Evolutionary conservation across 306 rosid genomes (phyloP), one percentile per base, ranked within the genome.

Genomic region (Fragaria ananassa): DNA sequence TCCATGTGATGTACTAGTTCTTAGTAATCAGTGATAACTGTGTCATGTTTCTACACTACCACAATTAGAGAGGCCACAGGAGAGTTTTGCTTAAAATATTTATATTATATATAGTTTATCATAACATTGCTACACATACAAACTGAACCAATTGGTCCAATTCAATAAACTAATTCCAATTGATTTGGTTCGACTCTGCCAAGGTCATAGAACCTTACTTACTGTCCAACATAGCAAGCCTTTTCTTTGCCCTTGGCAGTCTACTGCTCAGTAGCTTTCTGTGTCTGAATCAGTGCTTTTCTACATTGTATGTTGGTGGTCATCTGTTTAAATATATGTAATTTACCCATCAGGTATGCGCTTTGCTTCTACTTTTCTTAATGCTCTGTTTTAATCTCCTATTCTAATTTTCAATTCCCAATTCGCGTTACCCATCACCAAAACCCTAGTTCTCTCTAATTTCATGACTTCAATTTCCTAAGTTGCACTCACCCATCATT

Each of bases 181-280:
- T 35, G 39, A 35, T 0, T 35, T 35, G 39, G 39, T 35, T 35
- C 39, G 39, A 35, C 39, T 35, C 39, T 35, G 39, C 39, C 39
- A 35, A 35, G 39, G 39, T 35, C 39, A 35, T 35, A 5, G 39
- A 35, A 35, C 39, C 39, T 35, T 35, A 35, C 39, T 35, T 83
- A 76, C 83, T 66, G 29, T 31, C 21, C 50, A 51, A 70, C 65
- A 74, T 17, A 31, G 68, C 49, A 63, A 13, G 47, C 6, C 60
- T 69, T 76, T 47, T 69, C 60, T 74, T 74, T 18, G 67, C 7
- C 76, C 78, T 25, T 39, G 68, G 60, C 68, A 47, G 10, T 29
- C 25, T 67, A 8, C n/a, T 74, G 27, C 49, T 56, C 4, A 25
- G 39, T 71, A 13, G 49, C 51, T 49, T 77, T 49, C 46, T 62